phyloP scores from a whole-genome alignment of 129 eudicot genomes.

The Pittosporum tobira region DNA sequence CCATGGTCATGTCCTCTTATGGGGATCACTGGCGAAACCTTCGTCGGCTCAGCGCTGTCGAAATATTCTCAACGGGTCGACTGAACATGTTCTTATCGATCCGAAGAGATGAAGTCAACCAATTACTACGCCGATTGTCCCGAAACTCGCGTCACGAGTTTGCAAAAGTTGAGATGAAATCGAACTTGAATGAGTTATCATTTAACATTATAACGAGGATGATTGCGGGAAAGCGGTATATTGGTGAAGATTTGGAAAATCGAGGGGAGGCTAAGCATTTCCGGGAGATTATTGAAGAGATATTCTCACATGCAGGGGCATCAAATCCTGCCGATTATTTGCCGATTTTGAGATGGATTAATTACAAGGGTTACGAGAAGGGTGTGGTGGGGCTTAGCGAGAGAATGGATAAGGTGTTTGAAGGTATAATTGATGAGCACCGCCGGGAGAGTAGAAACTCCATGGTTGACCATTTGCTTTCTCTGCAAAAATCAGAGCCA shows the following conservation, averaged over 20 bases:
- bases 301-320: constrained; percentile 9
- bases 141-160: not conserved
- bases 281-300: constrained; percentile 15
- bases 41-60: too few species aligned
- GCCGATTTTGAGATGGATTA: constrained; percentile 24
- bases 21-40: constrained; percentile 34
- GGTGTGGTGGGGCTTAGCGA: constrained; percentile 9
- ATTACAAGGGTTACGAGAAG: constrained; percentile 19
- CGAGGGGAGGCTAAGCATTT: constrained; percentile 13
- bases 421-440: constrained; percentile 20
- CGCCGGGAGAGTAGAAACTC: constrained; percentile 13
- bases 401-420: constrained; percentile 15
- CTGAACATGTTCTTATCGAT: constrained; percentile 18
- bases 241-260: constrained; percentile 6
- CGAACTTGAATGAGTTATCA: too few species aligned
- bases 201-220: constrained; percentile 20
- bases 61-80: constrained; percentile 21
- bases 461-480: constrained; percentile 19
- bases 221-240: constrained; percentile 25
- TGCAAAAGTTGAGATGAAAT: constrained; percentile 12
- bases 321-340: constrained; percentile 27
- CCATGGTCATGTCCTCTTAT: constrained; percentile 20
- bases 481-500: constrained; percentile 23
- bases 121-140: not conserved
- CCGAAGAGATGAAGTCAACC: constrained; percentile 17